Percentiles rank a stretch among this genome's conserved stretches.
phyloP scores from a whole-genome alignment of 352 stramenopile genomes.

The Pythium pyrilobum region DNA sequence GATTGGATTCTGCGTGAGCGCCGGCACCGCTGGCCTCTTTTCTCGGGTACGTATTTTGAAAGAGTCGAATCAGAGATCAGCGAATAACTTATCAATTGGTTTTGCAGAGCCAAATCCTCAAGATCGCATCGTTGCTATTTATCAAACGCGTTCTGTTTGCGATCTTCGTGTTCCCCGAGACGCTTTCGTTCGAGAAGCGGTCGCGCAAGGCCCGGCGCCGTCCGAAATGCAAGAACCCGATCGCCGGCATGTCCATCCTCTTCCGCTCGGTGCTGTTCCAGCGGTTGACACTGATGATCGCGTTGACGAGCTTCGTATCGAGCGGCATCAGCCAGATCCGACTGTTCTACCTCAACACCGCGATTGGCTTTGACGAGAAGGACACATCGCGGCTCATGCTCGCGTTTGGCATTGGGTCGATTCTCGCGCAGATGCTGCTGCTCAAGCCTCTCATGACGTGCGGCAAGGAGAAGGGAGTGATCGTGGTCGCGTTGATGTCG shows the following conservation, averaged over 20 bases:
- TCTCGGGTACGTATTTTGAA: conserved; percentile 27
- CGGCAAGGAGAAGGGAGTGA: conserved; percentile 57
- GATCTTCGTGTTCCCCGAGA: conserved; percentile 54
- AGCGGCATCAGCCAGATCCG: conserved; percentile 58
- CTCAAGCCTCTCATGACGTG: conserved; percentile 58
- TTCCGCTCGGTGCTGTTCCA: conserved; percentile 60
- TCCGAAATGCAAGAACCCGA: conserved; percentile 46
- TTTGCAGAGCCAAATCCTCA: conserved; percentile 39
- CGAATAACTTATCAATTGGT: too few relatives aligned
- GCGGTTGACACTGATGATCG: conserved; percentile 57
- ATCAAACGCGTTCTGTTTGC: conserved; percentile 52
- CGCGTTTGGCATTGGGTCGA: conserved; percentile 42
- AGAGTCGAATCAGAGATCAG: too few relatives aligned
- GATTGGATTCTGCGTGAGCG: conserved; percentile 51
- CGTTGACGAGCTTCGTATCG: conserved; percentile 57
- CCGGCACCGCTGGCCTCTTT: conserved; percentile 50
- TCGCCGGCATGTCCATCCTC: conserved; percentile 64
- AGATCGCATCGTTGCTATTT: conserved; percentile 41
- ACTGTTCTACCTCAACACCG: conserved; percentile 74
- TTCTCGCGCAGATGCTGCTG: conserved; percentile 52
- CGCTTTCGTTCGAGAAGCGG: conserved; percentile 32
- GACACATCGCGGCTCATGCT: conserved; percentile 61
- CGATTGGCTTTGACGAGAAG: conserved; percentile 63
- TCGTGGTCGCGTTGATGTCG: conserved; percentile 46
- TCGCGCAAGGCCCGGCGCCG: conserved; percentile 27